Evolutionary conservation across 2,329 filamentous ascomycete species (phyloP), one percentile per base, ranked within the genome.

Genomic region (Stromatinia cepivora): DNA sequence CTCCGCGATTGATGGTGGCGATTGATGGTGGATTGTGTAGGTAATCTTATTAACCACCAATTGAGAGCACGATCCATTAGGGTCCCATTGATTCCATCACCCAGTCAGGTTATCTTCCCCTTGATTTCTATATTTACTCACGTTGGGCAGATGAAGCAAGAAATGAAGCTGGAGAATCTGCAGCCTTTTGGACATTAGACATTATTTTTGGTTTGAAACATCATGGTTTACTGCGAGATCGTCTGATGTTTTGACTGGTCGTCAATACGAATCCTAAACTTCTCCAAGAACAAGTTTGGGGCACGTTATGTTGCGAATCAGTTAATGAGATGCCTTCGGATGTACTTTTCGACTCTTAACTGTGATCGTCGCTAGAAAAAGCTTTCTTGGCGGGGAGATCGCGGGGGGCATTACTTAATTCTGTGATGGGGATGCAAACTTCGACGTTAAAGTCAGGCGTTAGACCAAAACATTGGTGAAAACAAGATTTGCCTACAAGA

Each of bases 351-450:
- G 25, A 45, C 20, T n/a, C 25, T 46, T 28, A 7, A 8, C 7
- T 57, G 15, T 57, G 20, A 10, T 42, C 39, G 22, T 57, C 42
- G 9, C 11, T 22, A 57, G 28, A 22, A 57, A 8, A n/a, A 66
- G 39, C 34, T 66, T 66, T 48, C 64, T 66, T 66, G 52, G 64
- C 31, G 3, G 28, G 48, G 22, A 39, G n/a, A 45, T 65, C 25
- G n/a, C 15, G 13, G 20, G 50, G 13, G 20, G 54, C 54, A 36
- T 34, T 56, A 36, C 36, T 8, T 36, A 15, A 34, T 6, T 54
- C 15, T 34, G 22, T 54, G 15, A 9, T 36, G 9, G 31, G 13
- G 4, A 56, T 56, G 31, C 53, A 22, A 17, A 9, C 20, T 48
- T 48, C 2, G 20, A 48, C 31, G 5, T 20, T 36, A 22, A 25